phyloP scores from a whole-genome alignment of 2,329 filamentous ascomycete species.

The Corinectria fuckeliana region DNA sequence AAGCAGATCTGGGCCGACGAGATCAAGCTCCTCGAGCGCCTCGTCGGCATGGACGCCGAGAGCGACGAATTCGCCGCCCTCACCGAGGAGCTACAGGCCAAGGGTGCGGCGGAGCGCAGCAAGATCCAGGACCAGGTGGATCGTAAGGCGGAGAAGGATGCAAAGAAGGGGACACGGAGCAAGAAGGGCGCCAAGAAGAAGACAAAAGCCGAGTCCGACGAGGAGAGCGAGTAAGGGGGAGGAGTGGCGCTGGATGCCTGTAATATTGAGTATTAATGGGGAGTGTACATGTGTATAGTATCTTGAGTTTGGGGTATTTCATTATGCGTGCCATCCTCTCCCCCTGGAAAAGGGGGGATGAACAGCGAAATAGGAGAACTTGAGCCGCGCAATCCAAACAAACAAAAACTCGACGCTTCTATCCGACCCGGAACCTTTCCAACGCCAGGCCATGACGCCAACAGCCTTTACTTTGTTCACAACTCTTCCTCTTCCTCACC shows the following conservation, averaged over 20 bases:
- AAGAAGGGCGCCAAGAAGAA: slow-evolving; percentile 42
- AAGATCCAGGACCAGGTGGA: slow-evolving; percentile 82
- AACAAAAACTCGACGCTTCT: slow-evolving; percentile 9
- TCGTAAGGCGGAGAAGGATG: slow-evolving; percentile 70
- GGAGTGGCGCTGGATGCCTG: not conserved
- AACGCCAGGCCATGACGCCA: slow-evolving; percentile 26
- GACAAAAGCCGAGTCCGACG: slow-evolving; percentile 43
- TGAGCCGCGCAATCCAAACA: slow-evolving; percentile 1
- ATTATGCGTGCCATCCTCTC: slow-evolving; percentile 18
- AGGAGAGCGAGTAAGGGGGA: slow-evolving; percentile 42
- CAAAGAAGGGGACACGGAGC: slow-evolving; percentile 41
- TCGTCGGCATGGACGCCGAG: slow-evolving; percentile 84
- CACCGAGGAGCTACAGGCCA: slow-evolving; percentile 69
- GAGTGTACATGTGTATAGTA: not conserved
- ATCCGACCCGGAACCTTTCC: not conserved
- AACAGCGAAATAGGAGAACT: not conserved
- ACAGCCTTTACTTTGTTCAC: not conserved
- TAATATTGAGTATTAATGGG: not conserved
- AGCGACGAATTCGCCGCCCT: slow-evolving; percentile 73
- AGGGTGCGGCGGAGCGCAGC: slow-evolving; percentile 73
- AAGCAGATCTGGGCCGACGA: slow-evolving; percentile 88
- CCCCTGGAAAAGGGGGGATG: not conserved
- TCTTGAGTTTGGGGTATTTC: slow-evolving; percentile 2
- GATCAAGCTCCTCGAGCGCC: slow-evolving; percentile 89
- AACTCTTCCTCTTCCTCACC: slow-evolving; percentile 23